Percentiles rank a stretch among this genome's conserved stretches.
phyloP scores from a whole-genome alignment of 2,329 filamentous ascomycete genomes.

The Penicillium sp. region DNA sequence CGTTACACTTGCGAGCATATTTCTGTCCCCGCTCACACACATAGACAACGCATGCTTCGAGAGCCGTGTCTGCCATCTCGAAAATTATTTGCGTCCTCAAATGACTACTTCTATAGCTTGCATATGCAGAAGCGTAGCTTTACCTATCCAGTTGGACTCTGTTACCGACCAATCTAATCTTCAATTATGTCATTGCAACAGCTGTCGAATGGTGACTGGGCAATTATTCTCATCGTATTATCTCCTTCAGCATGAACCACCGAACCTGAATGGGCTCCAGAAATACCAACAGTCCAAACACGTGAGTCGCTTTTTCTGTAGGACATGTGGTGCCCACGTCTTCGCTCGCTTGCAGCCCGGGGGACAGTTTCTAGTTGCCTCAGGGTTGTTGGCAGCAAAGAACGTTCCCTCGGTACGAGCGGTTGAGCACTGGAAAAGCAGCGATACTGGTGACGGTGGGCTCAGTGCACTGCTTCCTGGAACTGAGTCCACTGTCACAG shows the following conservation, averaged over 20 bases:
- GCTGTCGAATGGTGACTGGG: slow-evolving; percentile 50
- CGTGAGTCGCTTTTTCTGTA: slow-evolving; percentile 49
- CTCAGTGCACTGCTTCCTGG: slow-evolving; percentile 26
- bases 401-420: slow-evolving; percentile 16
- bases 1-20: slow-evolving; percentile 19
- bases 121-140: slow-evolving; percentile 26
- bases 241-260: slow-evolving; percentile 35
- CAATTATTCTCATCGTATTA: slow-evolving; percentile 47
- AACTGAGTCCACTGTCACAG: slow-evolving; percentile 7
- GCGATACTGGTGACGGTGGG: slow-evolving; percentile 30
- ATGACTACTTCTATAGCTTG: slow-evolving; percentile 26
- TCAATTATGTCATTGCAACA: slow-evolving; percentile 53
- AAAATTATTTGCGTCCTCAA: not conserved
- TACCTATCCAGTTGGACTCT: slow-evolving; percentile 24
- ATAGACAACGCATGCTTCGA: slow-evolving; percentile 15
- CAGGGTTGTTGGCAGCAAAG: slow-evolving; percentile 26
- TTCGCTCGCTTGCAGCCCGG: slow-evolving; percentile 26
- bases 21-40: slow-evolving; percentile 26
- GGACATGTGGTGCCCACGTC: slow-evolving; percentile 49
- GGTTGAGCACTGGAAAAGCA: slow-evolving; percentile 27
- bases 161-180: slow-evolving; percentile 19
- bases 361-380: slow-evolving; percentile 32
- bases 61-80: not conserved
- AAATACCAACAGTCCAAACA: slow-evolving; percentile 44
- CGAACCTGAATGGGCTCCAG: slow-evolving; percentile 35